phyloP scores from a whole-genome alignment of 495 filamentous ascomycete genomes.

The Lasiosphaeris hirsuta region DNA sequence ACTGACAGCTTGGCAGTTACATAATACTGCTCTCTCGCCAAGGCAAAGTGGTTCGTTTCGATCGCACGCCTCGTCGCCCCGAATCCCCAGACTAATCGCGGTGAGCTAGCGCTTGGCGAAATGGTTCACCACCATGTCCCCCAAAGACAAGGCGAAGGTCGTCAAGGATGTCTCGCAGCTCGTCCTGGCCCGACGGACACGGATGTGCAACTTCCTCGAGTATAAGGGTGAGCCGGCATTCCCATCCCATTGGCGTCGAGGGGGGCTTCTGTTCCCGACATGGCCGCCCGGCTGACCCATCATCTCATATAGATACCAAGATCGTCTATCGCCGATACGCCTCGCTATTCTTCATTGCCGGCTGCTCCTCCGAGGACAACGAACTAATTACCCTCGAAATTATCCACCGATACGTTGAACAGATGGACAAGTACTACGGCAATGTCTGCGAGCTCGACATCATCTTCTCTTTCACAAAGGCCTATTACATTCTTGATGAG shows the following conservation, averaged over 20 bases:
- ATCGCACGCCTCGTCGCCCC: slow-evolving; percentile 38
- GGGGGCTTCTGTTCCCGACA: neutral
- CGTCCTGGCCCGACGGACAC: slow-evolving; percentile 87
- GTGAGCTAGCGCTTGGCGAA: slow-evolving; percentile 82
- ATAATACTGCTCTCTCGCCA: slow-evolving; percentile 95
- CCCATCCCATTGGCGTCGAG: neutral
- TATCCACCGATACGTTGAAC: slow-evolving; percentile 97
- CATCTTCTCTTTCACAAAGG: slow-evolving; percentile 91
- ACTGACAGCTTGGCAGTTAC: slow-evolving; percentile 59
- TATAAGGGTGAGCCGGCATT: slow-evolving; percentile 74
- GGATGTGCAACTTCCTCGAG: slow-evolving; percentile 99
- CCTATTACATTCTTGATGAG: slow-evolving; percentile 97
- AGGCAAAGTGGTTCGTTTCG: slow-evolving; percentile 88
- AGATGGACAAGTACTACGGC: slow-evolving; percentile 99
- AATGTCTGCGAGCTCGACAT: slow-evolving; percentile 99
- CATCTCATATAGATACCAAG: slow-evolving; percentile 71
- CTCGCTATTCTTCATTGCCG: slow-evolving; percentile 98
- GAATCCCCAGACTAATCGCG: slow-evolving; percentile 28
- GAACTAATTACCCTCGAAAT: slow-evolving; percentile 97
- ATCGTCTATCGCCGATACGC: slow-evolving; percentile 98
- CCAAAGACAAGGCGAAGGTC: slow-evolving; percentile 98
- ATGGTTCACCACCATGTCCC: slow-evolving; percentile 98
- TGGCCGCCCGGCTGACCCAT: slow-evolving; percentile 15
- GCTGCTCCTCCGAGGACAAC: slow-evolving; percentile 91
- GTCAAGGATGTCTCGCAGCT: slow-evolving; percentile 99